Base-by-base conservation (phyloP, 1,284 basidiomycete species). In the Trametes hirsuta region DNA sequence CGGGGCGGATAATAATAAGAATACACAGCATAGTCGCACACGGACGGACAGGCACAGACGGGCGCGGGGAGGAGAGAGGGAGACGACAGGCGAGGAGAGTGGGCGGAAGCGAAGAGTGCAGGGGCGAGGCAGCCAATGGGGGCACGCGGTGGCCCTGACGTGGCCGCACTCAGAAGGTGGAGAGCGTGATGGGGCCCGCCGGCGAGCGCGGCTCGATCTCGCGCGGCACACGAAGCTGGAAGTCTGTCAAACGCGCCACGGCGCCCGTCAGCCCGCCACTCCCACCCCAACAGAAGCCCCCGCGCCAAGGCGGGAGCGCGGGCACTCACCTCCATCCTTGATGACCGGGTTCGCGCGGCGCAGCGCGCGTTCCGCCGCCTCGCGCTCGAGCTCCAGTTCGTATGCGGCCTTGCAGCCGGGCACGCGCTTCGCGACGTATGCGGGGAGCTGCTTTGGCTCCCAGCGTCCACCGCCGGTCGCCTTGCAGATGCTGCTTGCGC, bases 401-500 rank as follows among this genome's bases (percentile, higher is more conserved):
- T 81, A 89, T 2, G 77, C 79, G 1, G 87, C 81, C 68, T 88
- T 88, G 67, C 79, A 78, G 15, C 88, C 88, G 0, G 84, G 84
- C 22, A 84, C 77, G 36, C 85, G 83, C 54, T 82, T 74, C 40
- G 83, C 84, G 73, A 58, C 80, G 73, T 54, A 74, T 70, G 59
- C 79, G 77, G 71, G 66, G 0, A 66, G 55, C 1, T 67, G 75
- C 69, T 86, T 87, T 21, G 89, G 90, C 63, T 82, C 81, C 89
- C 90, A 91, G 34, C 89, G 83, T 10, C 90, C 89, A 12, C 88
- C 88, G 47, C 90, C 89, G 18, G 82, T 83, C 2, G 85, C 86
- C 67, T 91, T 91, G 75, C 90, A 91, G 11, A 90, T 79, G 48
- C 81, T 77, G 66, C 82, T 85, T 6, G 85, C 81, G 53, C 83